A percentile compares a stretch with the other conserved stretches of the same genome.
These are phyloP conservation scores for Sporopachydermia lactativora DNA, from an alignment of 805 yeast species.

Conservation along the genomic window DNA sequence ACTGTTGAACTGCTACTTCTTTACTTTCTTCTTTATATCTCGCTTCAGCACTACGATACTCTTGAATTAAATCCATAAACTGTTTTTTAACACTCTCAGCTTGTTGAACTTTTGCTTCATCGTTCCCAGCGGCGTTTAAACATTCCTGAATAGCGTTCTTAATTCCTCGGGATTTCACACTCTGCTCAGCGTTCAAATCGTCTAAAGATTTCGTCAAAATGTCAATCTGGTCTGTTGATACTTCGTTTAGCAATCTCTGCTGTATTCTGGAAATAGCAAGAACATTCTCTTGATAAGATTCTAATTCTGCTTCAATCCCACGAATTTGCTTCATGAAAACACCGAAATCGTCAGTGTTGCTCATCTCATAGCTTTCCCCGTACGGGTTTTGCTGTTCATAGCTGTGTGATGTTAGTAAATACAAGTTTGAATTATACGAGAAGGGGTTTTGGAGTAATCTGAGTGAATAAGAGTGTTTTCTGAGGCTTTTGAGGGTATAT, in stretches of 20 bases:
- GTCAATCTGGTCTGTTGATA: conserved; percentile 50
- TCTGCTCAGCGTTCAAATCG: conserved; percentile 60
- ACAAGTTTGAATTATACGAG: too few species aligned
- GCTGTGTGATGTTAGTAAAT: neutral
- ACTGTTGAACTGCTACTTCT: conserved; percentile 86
- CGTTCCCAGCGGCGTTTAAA: conserved; percentile 56
- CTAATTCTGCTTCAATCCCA: conserved; percentile 51
- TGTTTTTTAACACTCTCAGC: conserved; percentile 78
- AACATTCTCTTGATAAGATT: conserved; percentile 55
- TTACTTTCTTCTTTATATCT: conserved; percentile 73
- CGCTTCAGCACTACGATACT: conserved; percentile 75
- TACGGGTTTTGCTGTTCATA: neutral
- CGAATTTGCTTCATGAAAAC: conserved; percentile 58
- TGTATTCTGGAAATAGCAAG: conserved; percentile 60
- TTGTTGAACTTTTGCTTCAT: conserved; percentile 75
- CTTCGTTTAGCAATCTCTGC: conserved; percentile 55
- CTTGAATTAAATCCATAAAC: conserved; percentile 77
- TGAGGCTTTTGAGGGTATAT: too few species aligned
- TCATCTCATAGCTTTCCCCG: neutral
- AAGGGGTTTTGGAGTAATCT: too few species aligned
- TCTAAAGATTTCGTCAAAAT: conserved; percentile 66
- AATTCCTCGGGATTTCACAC: conserved; percentile 55
- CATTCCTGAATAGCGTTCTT: conserved; percentile 65
- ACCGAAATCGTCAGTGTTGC: conserved; percentile 33
- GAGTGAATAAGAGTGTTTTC: too few species aligned